Conservation (phyloP, 495 filamentous ascomycete genomes). For the Aspergillus coremiiformis region DNA sequence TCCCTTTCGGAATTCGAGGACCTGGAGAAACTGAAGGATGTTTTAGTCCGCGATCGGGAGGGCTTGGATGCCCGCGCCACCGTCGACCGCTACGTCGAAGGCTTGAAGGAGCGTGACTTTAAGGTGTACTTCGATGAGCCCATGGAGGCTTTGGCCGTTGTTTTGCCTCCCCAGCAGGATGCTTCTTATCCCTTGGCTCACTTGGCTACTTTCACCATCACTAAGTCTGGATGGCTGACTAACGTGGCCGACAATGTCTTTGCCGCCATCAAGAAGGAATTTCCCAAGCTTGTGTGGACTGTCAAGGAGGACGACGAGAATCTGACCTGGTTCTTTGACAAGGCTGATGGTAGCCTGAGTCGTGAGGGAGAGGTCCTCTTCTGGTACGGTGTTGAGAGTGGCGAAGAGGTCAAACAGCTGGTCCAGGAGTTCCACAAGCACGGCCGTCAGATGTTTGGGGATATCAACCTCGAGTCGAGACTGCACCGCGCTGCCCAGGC, state of each 20-base stretch:
- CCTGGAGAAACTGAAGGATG: conserved; percentile 66
- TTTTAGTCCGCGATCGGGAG: conserved; percentile 78
- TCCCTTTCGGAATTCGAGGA: conserved; percentile 75
- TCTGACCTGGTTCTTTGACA: conserved; percentile 97
- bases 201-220: conserved; percentile 88
- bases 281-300: conserved; percentile 90
- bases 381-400: conserved; percentile 86
- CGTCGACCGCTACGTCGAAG: conserved; percentile 79
- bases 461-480: conserved; percentile 80
- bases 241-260: conserved; percentile 99
- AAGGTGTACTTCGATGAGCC: conserved; percentile 92
- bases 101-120: conserved; percentile 68
- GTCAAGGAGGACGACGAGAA: conserved; percentile 96
- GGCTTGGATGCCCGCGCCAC: conserved; percentile 75
- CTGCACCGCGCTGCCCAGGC: conserved; percentile 69
- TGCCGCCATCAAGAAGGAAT: conserved; percentile 84
- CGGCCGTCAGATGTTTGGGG: conserved; percentile 81
- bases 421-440: conserved; percentile 83
- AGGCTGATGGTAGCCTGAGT: conserved; percentile 85
- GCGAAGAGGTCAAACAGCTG: conserved; percentile 77
- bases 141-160: conserved; percentile 95
- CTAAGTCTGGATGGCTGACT: conserved; percentile 89
- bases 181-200: conserved; percentile 52
- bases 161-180: conserved; percentile 59
- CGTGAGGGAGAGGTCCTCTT: conserved; percentile 85